Evolutionary conservation across 225 moss, liverwort and hornwort species (phyloP).

Genomic region (Bryum argenteum): DNA sequence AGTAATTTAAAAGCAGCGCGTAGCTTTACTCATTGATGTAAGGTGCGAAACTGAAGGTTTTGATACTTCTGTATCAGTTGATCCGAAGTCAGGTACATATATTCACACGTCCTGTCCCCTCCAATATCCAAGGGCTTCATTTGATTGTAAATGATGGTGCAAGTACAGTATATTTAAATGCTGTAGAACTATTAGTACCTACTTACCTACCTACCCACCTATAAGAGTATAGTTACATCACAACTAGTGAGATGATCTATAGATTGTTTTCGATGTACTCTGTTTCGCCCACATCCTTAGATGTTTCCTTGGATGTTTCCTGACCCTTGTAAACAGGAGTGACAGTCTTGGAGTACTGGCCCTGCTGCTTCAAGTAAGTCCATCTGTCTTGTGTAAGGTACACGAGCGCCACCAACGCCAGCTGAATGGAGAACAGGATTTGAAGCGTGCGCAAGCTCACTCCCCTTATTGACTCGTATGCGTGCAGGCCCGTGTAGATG

Average conservation of each 20-base stretch:
- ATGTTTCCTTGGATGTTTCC: neutral
- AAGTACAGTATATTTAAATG: neutral
- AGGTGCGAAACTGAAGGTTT: slow-evolving; percentile 30
- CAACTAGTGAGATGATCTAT: neutral
- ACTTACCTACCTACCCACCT: no score
- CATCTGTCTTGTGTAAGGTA: slow-evolving; percentile 69
- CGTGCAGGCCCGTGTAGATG: slow-evolving; percentile 56
- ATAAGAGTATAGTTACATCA: no score
- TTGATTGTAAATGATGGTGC: slow-evolving; percentile 7
- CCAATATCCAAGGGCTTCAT: neutral
- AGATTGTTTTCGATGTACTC: neutral
- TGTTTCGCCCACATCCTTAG: neutral
- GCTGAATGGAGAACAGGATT: slow-evolving; percentile 57
- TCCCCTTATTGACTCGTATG: slow-evolving; percentile 35
- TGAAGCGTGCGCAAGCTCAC: slow-evolving; percentile 51
- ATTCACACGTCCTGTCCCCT: neutral
- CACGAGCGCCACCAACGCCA: slow-evolving; percentile 49
- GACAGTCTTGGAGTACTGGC: slow-evolving; percentile 38
- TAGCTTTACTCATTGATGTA: neutral
- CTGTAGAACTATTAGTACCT: neutral
- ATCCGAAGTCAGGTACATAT: neutral
- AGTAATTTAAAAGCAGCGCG: slow-evolving; percentile 20
- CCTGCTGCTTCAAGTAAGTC: slow-evolving; percentile 46
- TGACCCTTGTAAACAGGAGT: slow-evolving; percentile 9
- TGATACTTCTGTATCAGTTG: neutral